A percentile compares a stretch with the other conserved stretches of the same genome.
These are phyloP conservation scores for Torulaspora delbrueckii DNA, from an alignment of 805 yeast species.

Conservation along the genomic window DNA sequence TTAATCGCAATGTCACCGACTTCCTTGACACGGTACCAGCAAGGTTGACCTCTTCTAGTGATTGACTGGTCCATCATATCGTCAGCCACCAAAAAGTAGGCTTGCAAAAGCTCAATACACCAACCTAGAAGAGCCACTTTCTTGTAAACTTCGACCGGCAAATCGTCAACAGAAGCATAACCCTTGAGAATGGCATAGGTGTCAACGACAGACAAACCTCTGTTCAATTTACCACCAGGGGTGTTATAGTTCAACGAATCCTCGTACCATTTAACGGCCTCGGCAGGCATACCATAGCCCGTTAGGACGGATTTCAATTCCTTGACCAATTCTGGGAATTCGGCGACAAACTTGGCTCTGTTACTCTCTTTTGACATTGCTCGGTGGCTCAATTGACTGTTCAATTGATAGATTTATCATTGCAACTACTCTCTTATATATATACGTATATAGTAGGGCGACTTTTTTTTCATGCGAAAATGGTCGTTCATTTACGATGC, in stretches of 20 bases:
- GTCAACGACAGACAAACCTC: conserved; percentile 94
- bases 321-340: conserved; percentile 70
- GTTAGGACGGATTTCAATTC: conserved; percentile 62
- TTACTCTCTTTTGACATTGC: conserved; percentile 25
- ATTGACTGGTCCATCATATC: conserved; percentile 97
- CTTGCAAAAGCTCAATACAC: conserved; percentile 92
- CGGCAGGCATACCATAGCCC: conserved; percentile 74
- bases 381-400: conserved; percentile 2
- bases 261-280: conserved; percentile 82
- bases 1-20: conserved; percentile 95
- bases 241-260: conserved; percentile 75
- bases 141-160: conserved; percentile 65
- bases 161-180: conserved; percentile 51
- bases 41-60: conserved; percentile 97
- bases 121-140: conserved; percentile 89
- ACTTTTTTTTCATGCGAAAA: conserved; percentile 6
- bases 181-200: conserved; percentile 79
- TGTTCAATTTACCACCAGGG: conserved; percentile 93
- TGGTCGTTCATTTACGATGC: conserved; percentile 3
- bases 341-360: conserved; percentile 54
- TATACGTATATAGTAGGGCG: neutral
- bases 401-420: neutral
- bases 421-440: neutral
- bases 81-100: conserved; percentile 94
- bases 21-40: conserved; percentile 82